Evolutionary conservation across 2,329 filamentous ascomycete genomes (phyloP).

Genomic region (Epichloe sp.): DNA sequence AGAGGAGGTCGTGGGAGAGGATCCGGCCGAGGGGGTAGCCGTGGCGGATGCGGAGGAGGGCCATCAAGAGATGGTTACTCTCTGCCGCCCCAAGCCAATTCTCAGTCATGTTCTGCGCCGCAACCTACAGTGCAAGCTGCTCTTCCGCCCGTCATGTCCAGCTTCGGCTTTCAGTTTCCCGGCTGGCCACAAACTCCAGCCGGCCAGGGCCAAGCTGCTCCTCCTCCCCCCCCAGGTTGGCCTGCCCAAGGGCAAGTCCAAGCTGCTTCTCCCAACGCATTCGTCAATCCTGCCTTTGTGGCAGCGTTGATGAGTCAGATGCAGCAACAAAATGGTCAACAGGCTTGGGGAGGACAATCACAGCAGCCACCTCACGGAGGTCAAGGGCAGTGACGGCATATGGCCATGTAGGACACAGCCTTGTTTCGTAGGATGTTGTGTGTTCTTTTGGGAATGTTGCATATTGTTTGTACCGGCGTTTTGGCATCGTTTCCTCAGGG

Average conservation of each 20-base stretch:
- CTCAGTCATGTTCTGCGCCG: slow-evolving; percentile 15
- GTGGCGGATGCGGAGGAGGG: slow-evolving; percentile 15
- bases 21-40: slow-evolving; percentile 26
- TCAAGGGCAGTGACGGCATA: slow-evolving; percentile 12
- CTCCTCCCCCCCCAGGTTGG: slow-evolving; percentile 24
- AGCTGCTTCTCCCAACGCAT: slow-evolving; percentile 26
- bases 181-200: slow-evolving; percentile 25
- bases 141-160: slow-evolving; percentile 14
- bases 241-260: slow-evolving; percentile 11
- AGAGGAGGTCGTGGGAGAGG: slow-evolving; percentile 28
- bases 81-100: slow-evolving; percentile 20
- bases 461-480: background rate
- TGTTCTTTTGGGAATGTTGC: background rate
- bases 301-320: slow-evolving; percentile 34
- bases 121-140: slow-evolving; percentile 7
- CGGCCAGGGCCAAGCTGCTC: slow-evolving; percentile 10
- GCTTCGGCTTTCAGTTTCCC: slow-evolving; percentile 31
- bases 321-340: slow-evolving; percentile 20
- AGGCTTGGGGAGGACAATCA: slow-evolving; percentile 15
- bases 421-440: background rate
- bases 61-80: slow-evolving; percentile 28
- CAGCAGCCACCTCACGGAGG: slow-evolving; percentile 14
- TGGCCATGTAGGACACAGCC: background rate
- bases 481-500: background rate
- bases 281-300: slow-evolving; percentile 46